Evolutionary conservation across 176 grass and related monocot genomes (phyloP).

Genomic region (Triticum dicoccoides): DNA sequence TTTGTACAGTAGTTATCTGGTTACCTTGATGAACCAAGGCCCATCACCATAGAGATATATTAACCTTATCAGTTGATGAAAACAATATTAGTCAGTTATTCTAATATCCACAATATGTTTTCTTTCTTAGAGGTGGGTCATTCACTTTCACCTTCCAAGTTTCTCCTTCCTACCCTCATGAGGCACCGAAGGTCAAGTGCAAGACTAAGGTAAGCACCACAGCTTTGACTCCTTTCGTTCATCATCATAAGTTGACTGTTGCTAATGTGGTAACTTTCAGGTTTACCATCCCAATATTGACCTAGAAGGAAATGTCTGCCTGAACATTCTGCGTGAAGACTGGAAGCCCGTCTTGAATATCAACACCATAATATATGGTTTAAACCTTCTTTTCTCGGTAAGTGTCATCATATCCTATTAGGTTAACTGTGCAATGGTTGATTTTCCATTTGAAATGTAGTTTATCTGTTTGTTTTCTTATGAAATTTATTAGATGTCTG

Average conservation of each 20-base stretch:
- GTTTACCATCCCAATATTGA: slow-evolving; percentile 83
- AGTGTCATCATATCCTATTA: not conserved
- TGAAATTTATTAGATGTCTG: too few species aligned
- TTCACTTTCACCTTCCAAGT: slow-evolving; percentile 79
- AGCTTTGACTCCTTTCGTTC: not conserved
- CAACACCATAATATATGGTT: slow-evolving; percentile 63
- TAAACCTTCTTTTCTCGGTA: slow-evolving; percentile 72
- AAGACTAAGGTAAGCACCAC: slow-evolving; percentile 74
- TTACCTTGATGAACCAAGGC: not conserved
- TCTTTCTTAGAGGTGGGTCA: slow-evolving; percentile 38
- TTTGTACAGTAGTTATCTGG: not conserved
- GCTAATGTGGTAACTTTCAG: slow-evolving; percentile 2
- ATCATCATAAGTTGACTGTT: not conserved
- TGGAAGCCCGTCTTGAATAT: slow-evolving; percentile 73
- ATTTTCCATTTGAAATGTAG: not conserved
- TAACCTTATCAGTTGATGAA: not conserved
- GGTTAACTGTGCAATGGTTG: not conserved
- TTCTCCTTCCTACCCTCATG: slow-evolving; percentile 83
- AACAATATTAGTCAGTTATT: not conserved
- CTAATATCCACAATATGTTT: not conserved
- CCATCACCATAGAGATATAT: not conserved
- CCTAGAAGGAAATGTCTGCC: slow-evolving; percentile 73
- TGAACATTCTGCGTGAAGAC: slow-evolving; percentile 78
- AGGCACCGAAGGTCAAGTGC: slow-evolving; percentile 91
- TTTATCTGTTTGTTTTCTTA: too few species aligned